phyloP scores from a whole-genome alignment of 108 stramenopile species.

The Pelagomonas calceolata region DNA sequence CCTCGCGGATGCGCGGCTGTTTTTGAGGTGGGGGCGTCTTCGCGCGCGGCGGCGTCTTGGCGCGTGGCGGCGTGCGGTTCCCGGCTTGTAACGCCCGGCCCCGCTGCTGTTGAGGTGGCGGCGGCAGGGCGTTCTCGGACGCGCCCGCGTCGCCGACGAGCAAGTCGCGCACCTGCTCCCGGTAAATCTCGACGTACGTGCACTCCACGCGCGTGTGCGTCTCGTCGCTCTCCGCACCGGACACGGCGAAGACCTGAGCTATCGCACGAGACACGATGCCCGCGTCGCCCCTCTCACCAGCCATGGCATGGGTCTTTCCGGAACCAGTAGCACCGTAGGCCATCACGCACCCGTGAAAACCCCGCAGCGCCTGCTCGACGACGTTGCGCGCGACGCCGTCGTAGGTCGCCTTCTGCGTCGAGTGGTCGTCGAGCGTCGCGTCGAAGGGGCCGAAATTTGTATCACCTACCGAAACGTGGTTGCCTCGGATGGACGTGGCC shows the following conservation, averaged over 20 bases:
- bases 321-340: constrained; percentile 25
- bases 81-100: no score
- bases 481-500: no score
- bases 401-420: constrained; percentile 8
- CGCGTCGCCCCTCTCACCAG: background rate
- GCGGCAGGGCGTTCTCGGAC: background rate
- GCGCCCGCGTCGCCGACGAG: background rate
- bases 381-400: constrained; percentile 15
- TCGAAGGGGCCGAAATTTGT: background rate
- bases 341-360: constrained; percentile 27
- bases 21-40: no score
- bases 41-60: background rate
- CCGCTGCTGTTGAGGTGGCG: no score
- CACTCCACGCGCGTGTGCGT: background rate
- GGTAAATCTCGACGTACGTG: background rate
- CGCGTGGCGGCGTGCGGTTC: no score
- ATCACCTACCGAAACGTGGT: background rate
- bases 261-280: background rate
- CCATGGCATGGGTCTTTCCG: constrained; percentile 26
- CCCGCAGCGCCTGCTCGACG: constrained; percentile 13
- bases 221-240: background rate
- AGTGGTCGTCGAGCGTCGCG: background rate
- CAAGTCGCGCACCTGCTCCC: background rate
- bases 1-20: background rate
- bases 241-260: background rate